phyloP scores from a whole-genome alignment of 257 asterid genomes.

The Solanum commersonii region DNA sequence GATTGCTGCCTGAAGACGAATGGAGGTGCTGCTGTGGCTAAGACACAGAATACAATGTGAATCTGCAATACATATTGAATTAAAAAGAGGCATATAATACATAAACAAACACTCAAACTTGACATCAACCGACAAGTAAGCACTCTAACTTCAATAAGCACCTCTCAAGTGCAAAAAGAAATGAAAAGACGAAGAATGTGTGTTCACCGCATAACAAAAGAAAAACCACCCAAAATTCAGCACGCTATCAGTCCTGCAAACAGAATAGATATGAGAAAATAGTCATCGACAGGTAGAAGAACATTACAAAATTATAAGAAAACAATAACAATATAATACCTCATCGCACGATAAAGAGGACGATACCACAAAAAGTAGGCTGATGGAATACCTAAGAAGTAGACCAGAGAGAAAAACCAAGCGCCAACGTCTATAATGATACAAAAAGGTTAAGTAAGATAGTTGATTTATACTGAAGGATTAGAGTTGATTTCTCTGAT shows the following conservation, averaged over 20 bases:
- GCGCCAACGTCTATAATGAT: constrained; percentile 45
- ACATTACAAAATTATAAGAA: neutral
- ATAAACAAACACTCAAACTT: neutral
- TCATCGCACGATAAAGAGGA: constrained; percentile 94
- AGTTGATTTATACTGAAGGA: neutral
- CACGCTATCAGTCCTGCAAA: constrained; percentile 72
- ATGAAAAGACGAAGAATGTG: neutral
- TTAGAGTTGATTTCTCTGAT: neutral
- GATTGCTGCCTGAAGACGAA: constrained; percentile 64
- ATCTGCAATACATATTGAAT: constrained; percentile 22
- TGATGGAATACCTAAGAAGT: constrained; percentile 77
- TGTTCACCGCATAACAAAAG: constrained; percentile 45
- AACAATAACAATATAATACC: constrained; percentile 26
- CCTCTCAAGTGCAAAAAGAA: neutral
- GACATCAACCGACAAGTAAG: neutral
- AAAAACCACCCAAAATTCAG: constrained; percentile 81
- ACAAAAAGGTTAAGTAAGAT: neutral
- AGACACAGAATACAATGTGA: constrained; percentile 61
- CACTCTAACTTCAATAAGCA: neutral
- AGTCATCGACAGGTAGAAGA: neutral
- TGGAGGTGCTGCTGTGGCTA: constrained; percentile 81
- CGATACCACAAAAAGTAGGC: constrained; percentile 88
- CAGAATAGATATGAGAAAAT: neutral
- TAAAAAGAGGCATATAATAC: neutral
- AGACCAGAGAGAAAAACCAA: constrained; percentile 67